phyloP scores from a whole-genome alignment of 2,329 filamentous ascomycete genomes.

The Dendrostoma leiphaemia region DNA sequence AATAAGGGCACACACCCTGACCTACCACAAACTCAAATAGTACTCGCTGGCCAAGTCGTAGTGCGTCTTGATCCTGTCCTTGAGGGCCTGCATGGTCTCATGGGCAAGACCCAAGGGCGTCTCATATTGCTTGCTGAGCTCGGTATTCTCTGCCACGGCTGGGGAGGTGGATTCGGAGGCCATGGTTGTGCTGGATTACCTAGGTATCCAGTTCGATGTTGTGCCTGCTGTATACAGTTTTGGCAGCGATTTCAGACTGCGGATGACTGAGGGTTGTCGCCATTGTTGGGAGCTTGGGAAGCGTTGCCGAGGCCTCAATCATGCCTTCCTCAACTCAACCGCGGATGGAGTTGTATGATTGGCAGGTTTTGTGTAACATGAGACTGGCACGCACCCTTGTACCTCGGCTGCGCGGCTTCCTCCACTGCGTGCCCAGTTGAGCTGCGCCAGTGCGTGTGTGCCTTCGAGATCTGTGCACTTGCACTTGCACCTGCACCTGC shows the following conservation, averaged over 20 bases:
- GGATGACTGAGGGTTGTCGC: not conserved
- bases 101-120: constrained; percentile 43
- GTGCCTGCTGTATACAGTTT: no score
- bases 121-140: constrained; percentile 44
- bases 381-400: no score
- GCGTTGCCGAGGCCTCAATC: no score
- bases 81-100: constrained; percentile 48
- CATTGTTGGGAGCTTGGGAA: no score
- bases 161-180: constrained; percentile 7
- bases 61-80: constrained; percentile 58
- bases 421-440: no score
- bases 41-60: constrained; percentile 62
- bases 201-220: not conserved
- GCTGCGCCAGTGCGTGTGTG: no score
- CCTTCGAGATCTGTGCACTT: no score
- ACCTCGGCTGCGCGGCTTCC: no score
- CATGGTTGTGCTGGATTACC: constrained; percentile 14
- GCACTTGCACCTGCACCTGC: no score
- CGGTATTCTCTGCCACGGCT: constrained; percentile 27
- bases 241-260: no score
- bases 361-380: not conserved
- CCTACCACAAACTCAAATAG: constrained; percentile 59
- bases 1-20: constrained; percentile 3
- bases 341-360: not conserved
- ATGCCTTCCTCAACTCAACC: not conserved